Percentiles rank a stretch among this genome's conserved stretches.
phyloP scores from a whole-genome alignment of 192 early-diverging fungal species.

The Geosiphon pyriformis region DNA sequence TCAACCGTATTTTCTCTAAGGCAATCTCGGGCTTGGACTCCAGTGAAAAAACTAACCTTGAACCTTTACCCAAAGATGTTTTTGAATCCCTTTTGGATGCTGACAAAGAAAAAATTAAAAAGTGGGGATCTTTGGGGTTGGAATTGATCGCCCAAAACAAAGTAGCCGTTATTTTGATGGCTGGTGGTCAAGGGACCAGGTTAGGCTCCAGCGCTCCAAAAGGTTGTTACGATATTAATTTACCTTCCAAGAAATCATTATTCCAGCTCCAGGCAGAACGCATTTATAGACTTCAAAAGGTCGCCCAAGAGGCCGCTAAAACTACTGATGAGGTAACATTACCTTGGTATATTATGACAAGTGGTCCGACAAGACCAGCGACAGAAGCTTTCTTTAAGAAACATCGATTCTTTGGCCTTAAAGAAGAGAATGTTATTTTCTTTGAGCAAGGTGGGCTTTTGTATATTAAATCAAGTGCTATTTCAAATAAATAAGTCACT shows the following conservation, averaged over 20 bases:
- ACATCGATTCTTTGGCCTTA: slow-evolving; percentile 84
- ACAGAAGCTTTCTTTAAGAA: slow-evolving; percentile 77
- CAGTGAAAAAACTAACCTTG: slow-evolving; percentile 41
- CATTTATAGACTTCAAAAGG: slow-evolving; percentile 75
- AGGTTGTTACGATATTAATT: slow-evolving; percentile 91
- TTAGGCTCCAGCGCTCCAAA: slow-evolving; percentile 79
- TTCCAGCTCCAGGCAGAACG: slow-evolving; percentile 96
- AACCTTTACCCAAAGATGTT: slow-evolving; percentile 69
- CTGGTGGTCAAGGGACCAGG: slow-evolving; percentile 84
- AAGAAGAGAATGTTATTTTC: slow-evolving; percentile 79
- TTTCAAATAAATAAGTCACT: too few relatives aligned
- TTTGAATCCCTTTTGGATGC: slow-evolving; percentile 61
- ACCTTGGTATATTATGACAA: slow-evolving; percentile 99
- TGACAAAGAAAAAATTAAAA: slow-evolving; percentile 43
- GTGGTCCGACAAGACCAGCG: slow-evolving; percentile 80
- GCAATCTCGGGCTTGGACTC: slow-evolving; percentile 51
- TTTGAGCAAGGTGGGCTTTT: slow-evolving; percentile 80
- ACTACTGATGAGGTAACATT: slow-evolving; percentile 58
- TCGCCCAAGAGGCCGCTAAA: slow-evolving; percentile 39
- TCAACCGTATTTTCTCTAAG: slow-evolving; percentile 78
- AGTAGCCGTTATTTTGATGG: slow-evolving; percentile 92
- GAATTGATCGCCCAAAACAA: slow-evolving; percentile 76
- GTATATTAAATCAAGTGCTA: too few relatives aligned
- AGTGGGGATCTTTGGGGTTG: slow-evolving; percentile 75
- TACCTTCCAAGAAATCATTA: slow-evolving; percentile 83